Evolutionary conservation across 805 yeast species (phyloP).

Genomic region (Sporopachydermia lactativora): DNA sequence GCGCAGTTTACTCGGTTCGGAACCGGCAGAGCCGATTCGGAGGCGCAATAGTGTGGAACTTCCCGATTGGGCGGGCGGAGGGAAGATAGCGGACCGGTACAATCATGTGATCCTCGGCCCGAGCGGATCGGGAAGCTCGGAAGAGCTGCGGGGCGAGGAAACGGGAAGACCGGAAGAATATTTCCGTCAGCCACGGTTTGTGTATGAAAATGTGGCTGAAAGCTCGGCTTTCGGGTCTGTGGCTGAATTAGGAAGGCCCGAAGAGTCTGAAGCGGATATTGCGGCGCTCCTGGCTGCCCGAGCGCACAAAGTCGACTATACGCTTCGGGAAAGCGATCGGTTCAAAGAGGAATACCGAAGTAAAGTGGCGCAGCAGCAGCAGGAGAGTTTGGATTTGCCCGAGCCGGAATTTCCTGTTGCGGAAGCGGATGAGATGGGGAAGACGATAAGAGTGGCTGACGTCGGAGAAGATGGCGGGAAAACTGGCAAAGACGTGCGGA

Average conservation of each 20-base stretch:
- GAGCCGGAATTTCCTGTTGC: too few species aligned
- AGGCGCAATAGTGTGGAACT: neutral
- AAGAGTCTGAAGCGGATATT: neutral
- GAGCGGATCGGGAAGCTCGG: neutral
- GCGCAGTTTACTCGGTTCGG: too few species aligned
- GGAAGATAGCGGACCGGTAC: neutral
- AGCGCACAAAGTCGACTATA: neutral
- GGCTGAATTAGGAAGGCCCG: neutral
- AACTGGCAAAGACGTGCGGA: too few species aligned
- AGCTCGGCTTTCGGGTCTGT: too few species aligned
- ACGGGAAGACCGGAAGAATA: neutral
- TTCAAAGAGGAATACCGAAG: neutral
- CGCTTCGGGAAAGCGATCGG: neutral
- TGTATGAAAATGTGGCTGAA: too few species aligned
- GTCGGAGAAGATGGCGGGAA: too few species aligned
- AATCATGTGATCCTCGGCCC: too few species aligned
- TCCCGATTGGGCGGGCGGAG: neutral
- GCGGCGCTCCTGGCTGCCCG: neutral
- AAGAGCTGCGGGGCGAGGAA: neutral
- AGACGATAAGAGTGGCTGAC: too few species aligned
- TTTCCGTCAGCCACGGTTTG: neutral
- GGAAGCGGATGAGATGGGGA: too few species aligned
- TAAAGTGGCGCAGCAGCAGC: neutral
- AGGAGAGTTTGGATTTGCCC: too few species aligned
- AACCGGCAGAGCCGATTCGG: too few species aligned